Conservation (phyloP, 2,329 filamentous ascomycete species). For the Allantophomopsis cytisporea region DNA sequence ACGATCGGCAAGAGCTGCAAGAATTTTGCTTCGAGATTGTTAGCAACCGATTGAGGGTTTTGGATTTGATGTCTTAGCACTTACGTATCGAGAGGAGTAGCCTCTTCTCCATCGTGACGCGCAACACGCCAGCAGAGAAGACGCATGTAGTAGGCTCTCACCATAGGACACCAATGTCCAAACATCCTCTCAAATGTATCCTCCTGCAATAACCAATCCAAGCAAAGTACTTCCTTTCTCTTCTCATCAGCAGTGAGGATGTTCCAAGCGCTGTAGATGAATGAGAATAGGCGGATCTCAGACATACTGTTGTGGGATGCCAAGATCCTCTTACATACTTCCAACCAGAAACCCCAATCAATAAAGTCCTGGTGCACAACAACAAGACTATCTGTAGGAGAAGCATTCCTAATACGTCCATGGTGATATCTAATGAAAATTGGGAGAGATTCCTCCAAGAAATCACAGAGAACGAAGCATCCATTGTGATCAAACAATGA, state of each 20-base stretch:
- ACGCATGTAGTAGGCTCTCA: constrained; percentile 63
- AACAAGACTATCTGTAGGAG: neutral
- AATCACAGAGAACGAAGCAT: constrained; percentile 62
- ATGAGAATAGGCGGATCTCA: constrained; percentile 55
- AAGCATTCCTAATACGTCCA: constrained; percentile 22
- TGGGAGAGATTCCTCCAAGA: constrained; percentile 53
- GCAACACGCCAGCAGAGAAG: constrained; percentile 58
- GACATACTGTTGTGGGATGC: constrained; percentile 60
- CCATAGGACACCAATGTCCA: constrained; percentile 68
- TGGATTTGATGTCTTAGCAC: constrained; percentile 15
- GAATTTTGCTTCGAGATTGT: constrained; percentile 32
- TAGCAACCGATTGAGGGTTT: constrained; percentile 6
- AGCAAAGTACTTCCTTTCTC: constrained; percentile 44
- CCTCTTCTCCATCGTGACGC: constrained; percentile 40
- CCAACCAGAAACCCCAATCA: constrained; percentile 56
- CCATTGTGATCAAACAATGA: constrained; percentile 57
- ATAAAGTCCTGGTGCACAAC: constrained; percentile 22
- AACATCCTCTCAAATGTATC: constrained; percentile 53
- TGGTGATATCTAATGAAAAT: constrained; percentile 48
- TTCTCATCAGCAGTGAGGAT: constrained; percentile 38
- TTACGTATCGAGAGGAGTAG: constrained; percentile 39
- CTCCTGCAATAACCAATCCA: constrained; percentile 47
- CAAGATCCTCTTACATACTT: constrained; percentile 53
- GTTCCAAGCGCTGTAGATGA: constrained; percentile 53
- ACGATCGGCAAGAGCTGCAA: constrained; percentile 39